Conservation (phyloP, 352 stramenopile genomes). For the Globisporangium echinulatum region DNA sequence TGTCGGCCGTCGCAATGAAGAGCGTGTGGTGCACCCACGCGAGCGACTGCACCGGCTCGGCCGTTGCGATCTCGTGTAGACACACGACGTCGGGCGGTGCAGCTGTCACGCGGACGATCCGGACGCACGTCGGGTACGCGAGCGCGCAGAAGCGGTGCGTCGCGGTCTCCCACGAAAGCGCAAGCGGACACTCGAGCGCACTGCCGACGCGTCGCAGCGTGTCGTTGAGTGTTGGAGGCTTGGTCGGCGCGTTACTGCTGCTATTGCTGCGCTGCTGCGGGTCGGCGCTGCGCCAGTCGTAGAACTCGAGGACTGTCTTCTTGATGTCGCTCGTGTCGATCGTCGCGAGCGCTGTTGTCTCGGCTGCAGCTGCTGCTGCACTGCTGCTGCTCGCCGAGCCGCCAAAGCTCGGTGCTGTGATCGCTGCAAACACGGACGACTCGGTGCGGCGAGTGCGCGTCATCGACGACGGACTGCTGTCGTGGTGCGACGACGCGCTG, state of each 20-base stretch:
- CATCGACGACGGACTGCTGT: constrained; percentile 25
- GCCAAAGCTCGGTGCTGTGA: constrained; percentile 23
- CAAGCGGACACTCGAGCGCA: constrained; percentile 44
- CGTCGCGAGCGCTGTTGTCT: constrained; percentile 2
- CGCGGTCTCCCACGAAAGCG: constrained; percentile 52
- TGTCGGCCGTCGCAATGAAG: constrained; percentile 49
- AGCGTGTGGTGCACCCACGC: constrained; percentile 68
- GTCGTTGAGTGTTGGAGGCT: neutral
- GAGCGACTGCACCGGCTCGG: constrained; percentile 30
- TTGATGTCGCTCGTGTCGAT: constrained; percentile 34
- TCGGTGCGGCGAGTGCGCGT: constrained; percentile 43
- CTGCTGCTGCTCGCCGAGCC: constrained; percentile 9
- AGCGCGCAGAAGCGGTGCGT: constrained; percentile 49
- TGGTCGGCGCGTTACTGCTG: constrained; percentile 6
- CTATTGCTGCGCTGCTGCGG: neutral
- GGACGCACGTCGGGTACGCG: constrained; percentile 37
- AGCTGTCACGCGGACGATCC: constrained; percentile 36
- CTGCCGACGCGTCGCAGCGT: constrained; percentile 21
- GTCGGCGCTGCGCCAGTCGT: constrained; percentile 37
- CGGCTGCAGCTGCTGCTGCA: constrained; percentile 11
- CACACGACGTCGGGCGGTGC: constrained; percentile 23
- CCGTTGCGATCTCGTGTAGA: constrained; percentile 53
- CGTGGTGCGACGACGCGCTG: constrained; percentile 10
- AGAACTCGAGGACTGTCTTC: constrained; percentile 67
- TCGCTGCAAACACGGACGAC: constrained; percentile 41